phyloP scores from a whole-genome alignment of 2,329 filamentous ascomycete genomes.

The Diplocarpon rosae region DNA sequence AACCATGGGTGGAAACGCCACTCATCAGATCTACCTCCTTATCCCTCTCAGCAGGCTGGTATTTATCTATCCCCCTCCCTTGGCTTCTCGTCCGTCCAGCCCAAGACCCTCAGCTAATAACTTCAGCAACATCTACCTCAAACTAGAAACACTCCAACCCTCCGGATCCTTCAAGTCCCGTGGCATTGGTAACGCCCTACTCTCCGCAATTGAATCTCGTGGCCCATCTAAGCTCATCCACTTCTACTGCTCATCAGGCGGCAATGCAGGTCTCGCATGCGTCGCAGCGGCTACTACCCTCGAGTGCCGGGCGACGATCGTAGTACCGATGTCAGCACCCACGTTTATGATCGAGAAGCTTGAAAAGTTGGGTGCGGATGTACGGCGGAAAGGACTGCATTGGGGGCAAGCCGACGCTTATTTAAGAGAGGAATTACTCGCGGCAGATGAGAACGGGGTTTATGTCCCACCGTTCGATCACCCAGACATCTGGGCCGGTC shows the following conservation, averaged over 20 bases:
- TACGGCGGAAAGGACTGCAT: slow-evolving; percentile 56
- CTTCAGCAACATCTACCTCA: slow-evolving; percentile 57
- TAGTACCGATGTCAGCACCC: slow-evolving; percentile 57
- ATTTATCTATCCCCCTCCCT: not conserved
- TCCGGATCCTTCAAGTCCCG: slow-evolving; percentile 79
- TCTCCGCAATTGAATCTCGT: slow-evolving; percentile 32
- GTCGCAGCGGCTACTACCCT: slow-evolving; percentile 62
- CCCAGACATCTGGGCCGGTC: slow-evolving; percentile 54
- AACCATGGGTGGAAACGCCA: slow-evolving; percentile 23
- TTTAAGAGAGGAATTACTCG: slow-evolving; percentile 48
- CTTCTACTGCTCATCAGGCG: slow-evolving; percentile 73
- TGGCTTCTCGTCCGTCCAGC: not conserved
- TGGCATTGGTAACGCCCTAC: slow-evolving; percentile 63
- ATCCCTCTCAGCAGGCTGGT: slow-evolving; percentile 25
- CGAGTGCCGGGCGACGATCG: slow-evolving; percentile 58
- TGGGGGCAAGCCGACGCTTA: slow-evolving; percentile 61
- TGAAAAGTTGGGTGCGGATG: slow-evolving; percentile 53
- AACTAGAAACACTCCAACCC: slow-evolving; percentile 77
- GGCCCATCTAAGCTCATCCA: slow-evolving; percentile 32
- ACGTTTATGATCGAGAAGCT: slow-evolving; percentile 64
- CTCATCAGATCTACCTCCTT: slow-evolving; percentile 19
- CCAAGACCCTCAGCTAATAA: not conserved
- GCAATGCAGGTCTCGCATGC: slow-evolving; percentile 77
- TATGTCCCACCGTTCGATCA: slow-evolving; percentile 65
- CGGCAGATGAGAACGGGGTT: slow-evolving; percentile 35